Percentiles rank a stretch among this genome's conserved stretches.
Evolutionary conservation across 164 flowering plant genomes (phyloP).

Genomic region (Cinnamomum chago): DNA sequence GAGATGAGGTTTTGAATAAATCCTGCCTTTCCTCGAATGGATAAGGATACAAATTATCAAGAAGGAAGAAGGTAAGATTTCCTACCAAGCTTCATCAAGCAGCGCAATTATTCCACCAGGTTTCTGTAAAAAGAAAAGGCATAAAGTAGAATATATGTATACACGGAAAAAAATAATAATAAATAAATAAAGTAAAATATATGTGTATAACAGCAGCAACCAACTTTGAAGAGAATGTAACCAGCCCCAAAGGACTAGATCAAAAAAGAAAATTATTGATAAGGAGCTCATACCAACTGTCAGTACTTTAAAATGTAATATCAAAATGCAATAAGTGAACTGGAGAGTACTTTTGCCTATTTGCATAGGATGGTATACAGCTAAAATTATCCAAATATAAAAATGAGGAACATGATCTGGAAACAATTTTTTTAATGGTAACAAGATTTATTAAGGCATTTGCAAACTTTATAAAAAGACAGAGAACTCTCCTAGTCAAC

Average conservation of each 20-base stretch:
- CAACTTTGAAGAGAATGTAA: not conserved
- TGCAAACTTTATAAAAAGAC: no score
- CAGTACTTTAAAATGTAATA: not conserved
- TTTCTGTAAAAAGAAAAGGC: conserved; percentile 52
- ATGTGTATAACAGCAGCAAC: not conserved
- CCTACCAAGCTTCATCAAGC: conserved; percentile 93
- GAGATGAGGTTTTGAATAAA: not conserved
- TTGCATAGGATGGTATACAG: not conserved
- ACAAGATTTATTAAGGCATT: no score
- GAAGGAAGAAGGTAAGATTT: conserved; percentile 2
- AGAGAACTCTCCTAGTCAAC: no score
- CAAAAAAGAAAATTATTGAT: not conserved
- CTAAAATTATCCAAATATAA: not conserved
- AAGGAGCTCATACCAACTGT: not conserved
- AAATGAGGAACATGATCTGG: not conserved
- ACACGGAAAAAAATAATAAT: conserved; percentile 13
- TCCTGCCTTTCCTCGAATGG: not conserved
- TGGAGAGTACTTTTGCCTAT: not conserved
- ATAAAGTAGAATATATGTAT: not conserved
- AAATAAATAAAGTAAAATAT: not conserved
- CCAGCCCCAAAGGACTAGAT: not conserved
- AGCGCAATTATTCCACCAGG: conserved; percentile 85
- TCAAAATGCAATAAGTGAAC: not conserved
- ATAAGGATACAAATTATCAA: not conserved
- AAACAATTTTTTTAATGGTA: not conserved